Conservation (phyloP, 2,329 filamentous ascomycete genomes). For the Tolypocladium paradoxum region DNA sequence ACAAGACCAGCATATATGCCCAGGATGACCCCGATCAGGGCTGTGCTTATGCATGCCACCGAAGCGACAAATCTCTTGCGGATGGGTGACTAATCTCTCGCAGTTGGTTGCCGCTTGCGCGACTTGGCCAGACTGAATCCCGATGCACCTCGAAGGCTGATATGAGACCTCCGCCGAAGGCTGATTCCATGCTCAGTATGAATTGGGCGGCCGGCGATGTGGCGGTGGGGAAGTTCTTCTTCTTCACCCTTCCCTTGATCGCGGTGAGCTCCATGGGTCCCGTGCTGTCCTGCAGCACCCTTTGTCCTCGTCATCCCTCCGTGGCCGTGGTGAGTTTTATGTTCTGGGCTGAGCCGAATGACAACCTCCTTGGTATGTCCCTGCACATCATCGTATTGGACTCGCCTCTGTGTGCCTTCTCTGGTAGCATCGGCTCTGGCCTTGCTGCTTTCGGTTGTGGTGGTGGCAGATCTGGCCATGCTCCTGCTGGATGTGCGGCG, state of each 20-base stretch:
- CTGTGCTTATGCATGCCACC: slow-evolving; percentile 63
- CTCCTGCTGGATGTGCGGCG: slow-evolving; percentile 8
- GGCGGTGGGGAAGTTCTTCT: slow-evolving; percentile 12
- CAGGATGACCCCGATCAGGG: slow-evolving; percentile 57
- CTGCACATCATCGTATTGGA: not conserved
- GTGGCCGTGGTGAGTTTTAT: slow-evolving; percentile 2
- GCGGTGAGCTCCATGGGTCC: not conserved
- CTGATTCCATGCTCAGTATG: slow-evolving; percentile 25
- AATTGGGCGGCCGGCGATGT: slow-evolving; percentile 13
- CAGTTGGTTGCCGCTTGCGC: slow-evolving; percentile 53
- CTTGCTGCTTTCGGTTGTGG: not conserved
- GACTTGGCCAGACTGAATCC: slow-evolving; percentile 42
- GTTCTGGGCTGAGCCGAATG: slow-evolving; percentile 1
- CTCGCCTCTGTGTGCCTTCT: not conserved
- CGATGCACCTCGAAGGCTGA: slow-evolving; percentile 39
- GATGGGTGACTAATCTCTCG: slow-evolving; percentile 57
- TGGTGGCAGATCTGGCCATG: not conserved
- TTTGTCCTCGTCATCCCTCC: not conserved
- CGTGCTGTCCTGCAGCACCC: not conserved
- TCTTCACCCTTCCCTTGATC: slow-evolving; percentile 11
- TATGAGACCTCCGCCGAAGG: slow-evolving; percentile 39
- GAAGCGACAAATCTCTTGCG: slow-evolving; percentile 60
- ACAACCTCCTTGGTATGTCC: not conserved
- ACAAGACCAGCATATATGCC: slow-evolving; percentile 72
- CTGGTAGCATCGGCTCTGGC: not conserved